Conservation (phyloP, 192 early-diverging fungal species). For the Rhizoclosmatium sp. region DNA sequence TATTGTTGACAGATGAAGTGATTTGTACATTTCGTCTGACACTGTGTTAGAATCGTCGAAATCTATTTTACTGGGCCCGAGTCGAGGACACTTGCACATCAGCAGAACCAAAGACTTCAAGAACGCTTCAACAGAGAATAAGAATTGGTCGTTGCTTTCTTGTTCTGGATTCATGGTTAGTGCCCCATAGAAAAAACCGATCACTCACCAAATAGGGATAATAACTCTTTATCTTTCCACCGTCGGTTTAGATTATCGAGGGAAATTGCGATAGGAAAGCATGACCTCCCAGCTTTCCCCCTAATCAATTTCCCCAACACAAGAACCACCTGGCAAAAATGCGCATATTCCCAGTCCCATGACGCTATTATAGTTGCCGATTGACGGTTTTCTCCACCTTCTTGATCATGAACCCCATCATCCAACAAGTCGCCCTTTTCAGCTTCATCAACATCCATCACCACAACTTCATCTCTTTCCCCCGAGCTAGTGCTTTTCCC, state of each 20-base stretch:
- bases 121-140: conserved; percentile 26
- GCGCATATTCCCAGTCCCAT: conserved; percentile 55
- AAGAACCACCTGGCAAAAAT: conserved; percentile 51
- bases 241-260: neutral
- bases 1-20: conserved; percentile 47
- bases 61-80: conserved; percentile 16
- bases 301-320: conserved; percentile 50
- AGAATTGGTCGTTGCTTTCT: conserved; percentile 2
- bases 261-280: conserved; percentile 47
- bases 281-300: conserved; percentile 40
- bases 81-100: conserved; percentile 19
- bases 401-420: conserved; percentile 12
- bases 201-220: conserved; percentile 3
- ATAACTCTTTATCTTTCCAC: conserved; percentile 3
- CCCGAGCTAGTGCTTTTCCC: neutral
- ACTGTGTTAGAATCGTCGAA: conserved; percentile 13
- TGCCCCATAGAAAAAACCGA: neutral
- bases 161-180: neutral
- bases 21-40: neutral
- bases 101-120: neutral
- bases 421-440: conserved; percentile 33
- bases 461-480: conserved; percentile 50
- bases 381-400: conserved; percentile 23
- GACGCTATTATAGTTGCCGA: neutral
- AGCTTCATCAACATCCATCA: conserved; percentile 57